Evolutionary conservation across 2,329 filamentous ascomycete genomes (phyloP).

Genomic region (Allantophomopsis lycopodina): DNA sequence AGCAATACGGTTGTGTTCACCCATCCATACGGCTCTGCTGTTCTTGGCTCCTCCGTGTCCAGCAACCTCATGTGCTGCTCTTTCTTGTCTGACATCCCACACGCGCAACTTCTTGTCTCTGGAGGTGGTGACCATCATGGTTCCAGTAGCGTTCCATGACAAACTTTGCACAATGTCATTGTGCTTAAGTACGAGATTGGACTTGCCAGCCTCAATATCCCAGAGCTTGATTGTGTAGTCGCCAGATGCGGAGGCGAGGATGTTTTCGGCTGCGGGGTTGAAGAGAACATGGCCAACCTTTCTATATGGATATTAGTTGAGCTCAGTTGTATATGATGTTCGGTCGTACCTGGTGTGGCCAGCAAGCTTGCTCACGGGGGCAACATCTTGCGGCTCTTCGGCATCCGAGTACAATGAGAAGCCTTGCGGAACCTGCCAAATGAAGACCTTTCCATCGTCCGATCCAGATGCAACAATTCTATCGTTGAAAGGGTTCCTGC

Average conservation of each 20-base stretch:
- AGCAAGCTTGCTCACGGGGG: constrained; percentile 66
- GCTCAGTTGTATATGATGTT: neutral
- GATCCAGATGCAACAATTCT: constrained; percentile 83
- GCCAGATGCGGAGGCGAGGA: constrained; percentile 88
- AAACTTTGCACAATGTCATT: constrained; percentile 88
- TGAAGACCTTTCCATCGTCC: constrained; percentile 92
- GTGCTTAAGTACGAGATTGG: constrained; percentile 68
- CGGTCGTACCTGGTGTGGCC: constrained; percentile 67
- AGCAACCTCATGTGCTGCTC: constrained; percentile 66
- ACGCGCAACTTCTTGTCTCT: constrained; percentile 96
- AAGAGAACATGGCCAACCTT: constrained; percentile 98
- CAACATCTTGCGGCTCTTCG: constrained; percentile 71
- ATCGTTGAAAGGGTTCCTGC: constrained; percentile 92
- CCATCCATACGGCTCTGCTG: constrained; percentile 92
- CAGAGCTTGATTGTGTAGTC: constrained; percentile 93
- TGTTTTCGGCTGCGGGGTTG: constrained; percentile 90
- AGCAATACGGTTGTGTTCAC: constrained; percentile 88
- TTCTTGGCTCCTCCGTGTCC: constrained; percentile 95
- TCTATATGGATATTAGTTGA: constrained; percentile 30
- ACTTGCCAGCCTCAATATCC: constrained; percentile 72
- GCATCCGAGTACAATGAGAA: constrained; percentile 77
- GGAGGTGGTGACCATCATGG: constrained; percentile 79
- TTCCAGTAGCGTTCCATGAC: constrained; percentile 87
- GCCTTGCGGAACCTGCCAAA: constrained; percentile 86
- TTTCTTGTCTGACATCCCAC: constrained; percentile 94